Conservation (phyloP, 768 basidiomycete species). For the Clathrus columnatus region DNA sequence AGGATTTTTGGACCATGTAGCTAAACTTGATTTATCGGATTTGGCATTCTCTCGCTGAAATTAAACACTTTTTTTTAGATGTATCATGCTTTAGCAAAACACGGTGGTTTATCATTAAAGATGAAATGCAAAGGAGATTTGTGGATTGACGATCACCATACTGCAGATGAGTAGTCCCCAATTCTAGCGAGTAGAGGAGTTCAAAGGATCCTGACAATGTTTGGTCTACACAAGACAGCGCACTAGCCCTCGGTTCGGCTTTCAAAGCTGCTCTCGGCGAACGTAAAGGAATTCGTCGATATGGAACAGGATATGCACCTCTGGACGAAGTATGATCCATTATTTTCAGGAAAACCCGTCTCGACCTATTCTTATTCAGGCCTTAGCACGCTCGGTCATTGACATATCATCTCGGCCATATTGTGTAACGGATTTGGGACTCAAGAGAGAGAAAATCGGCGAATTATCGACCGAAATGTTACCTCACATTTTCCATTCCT, state of each 20-base stretch:
- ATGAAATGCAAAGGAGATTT: slow-evolving; percentile 93
- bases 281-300: slow-evolving; percentile 86
- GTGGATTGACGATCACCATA: slow-evolving; percentile 98
- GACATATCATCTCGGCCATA: slow-evolving; percentile 97
- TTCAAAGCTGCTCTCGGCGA: slow-evolving; percentile 96
- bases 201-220: background rate
- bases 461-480: slow-evolving; percentile 97
- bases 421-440: slow-evolving; percentile 85
- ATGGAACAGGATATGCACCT: slow-evolving; percentile 94
- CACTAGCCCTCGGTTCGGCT: slow-evolving; percentile 78
- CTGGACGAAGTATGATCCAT: slow-evolving; percentile 73
- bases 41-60: background rate
- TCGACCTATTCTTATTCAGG: slow-evolving; percentile 36
- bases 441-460: slow-evolving; percentile 87
- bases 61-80: slow-evolving; percentile 47
- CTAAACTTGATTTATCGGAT: slow-evolving; percentile 16
- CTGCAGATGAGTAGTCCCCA: slow-evolving; percentile 72
- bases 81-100: slow-evolving; percentile 96
- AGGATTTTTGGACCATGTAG: slow-evolving; percentile 96
- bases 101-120: slow-evolving; percentile 85
- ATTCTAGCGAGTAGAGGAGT: slow-evolving; percentile 16
- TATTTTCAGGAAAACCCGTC: slow-evolving; percentile 6
- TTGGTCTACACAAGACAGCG: slow-evolving; percentile 65
- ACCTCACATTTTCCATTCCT: slow-evolving; percentile 94
- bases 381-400: slow-evolving; percentile 90